Evolutionary conservation across 306 rosid genomes (phyloP).

Genomic region (Cucurbita argyrosperma): DNA sequence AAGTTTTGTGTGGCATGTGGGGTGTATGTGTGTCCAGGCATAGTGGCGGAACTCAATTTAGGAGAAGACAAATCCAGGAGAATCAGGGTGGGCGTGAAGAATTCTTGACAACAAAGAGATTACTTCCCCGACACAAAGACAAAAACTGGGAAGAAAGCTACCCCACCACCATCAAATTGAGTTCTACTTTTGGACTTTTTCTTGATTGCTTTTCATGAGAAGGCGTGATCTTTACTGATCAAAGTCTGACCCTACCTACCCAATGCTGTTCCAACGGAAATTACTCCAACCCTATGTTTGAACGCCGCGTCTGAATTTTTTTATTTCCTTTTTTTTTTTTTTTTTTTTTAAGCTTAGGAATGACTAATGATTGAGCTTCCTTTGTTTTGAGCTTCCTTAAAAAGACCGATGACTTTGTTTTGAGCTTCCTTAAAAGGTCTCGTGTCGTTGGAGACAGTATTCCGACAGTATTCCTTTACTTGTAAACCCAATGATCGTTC

Average conservation of each 20-base stretch:
- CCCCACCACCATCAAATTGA: constrained; percentile 43
- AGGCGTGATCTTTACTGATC: constrained; percentile 52
- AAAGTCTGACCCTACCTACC: constrained; percentile 25
- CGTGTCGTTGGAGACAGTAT: too few relatives aligned
- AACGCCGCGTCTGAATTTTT: neutral
- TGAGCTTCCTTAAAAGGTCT: too few relatives aligned
- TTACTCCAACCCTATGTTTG: neutral
- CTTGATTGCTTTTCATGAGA: constrained; percentile 31
- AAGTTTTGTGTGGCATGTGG: constrained; percentile 23
- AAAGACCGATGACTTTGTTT: too few relatives aligned
- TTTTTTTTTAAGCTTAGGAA: too few relatives aligned
- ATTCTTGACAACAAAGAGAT: constrained; percentile 18
- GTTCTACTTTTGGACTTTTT: constrained; percentile 39
- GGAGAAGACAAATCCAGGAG: constrained; percentile 41
- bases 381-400: too few relatives aligned
- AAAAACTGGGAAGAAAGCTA: constrained; percentile 33
- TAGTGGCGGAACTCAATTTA: constrained; percentile 6
- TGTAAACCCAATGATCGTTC: too few relatives aligned
- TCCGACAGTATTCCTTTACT: too few relatives aligned
- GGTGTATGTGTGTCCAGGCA: neutral
- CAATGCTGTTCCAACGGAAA: constrained; percentile 12
- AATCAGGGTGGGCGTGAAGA: constrained; percentile 46
- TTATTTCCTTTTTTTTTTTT: too few relatives aligned
- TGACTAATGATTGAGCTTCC: too few relatives aligned
- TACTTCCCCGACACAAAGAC: constrained; percentile 65